phyloP scores from a whole-genome alignment of 1,139 yeast genomes.

The Taphrina populina region DNA sequence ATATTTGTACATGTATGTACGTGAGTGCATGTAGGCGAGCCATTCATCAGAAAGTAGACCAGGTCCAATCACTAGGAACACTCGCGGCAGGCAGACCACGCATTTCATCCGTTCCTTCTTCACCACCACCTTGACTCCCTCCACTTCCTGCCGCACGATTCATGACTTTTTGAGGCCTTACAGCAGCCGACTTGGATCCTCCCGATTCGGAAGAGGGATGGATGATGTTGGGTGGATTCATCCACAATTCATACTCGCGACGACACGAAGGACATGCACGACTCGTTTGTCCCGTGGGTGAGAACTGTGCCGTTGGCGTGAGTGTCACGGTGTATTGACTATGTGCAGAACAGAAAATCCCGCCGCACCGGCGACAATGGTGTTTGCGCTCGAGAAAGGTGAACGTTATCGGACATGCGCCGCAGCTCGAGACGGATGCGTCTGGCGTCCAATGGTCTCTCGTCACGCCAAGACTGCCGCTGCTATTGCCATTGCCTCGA shows the following conservation, averaged over 20 bases:
- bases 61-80: constrained; percentile 32
- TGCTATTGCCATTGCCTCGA: too few relatives aligned
- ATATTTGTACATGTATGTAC: too few relatives aligned
- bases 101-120: constrained; percentile 12
- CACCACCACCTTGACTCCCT: neutral
- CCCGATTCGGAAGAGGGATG: constrained; percentile 4
- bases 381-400: constrained; percentile 48
- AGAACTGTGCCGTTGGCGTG: constrained; percentile 15
- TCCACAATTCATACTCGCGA: constrained; percentile 22
- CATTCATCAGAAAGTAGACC: constrained; percentile 30
- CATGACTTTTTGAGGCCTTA: constrained; percentile 12
- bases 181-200: neutral
- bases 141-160: neutral
- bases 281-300: constrained; percentile 12
- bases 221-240: constrained; percentile 23
- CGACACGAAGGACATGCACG: constrained; percentile 30
- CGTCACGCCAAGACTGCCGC: too few relatives aligned
- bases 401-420: constrained; percentile 50
- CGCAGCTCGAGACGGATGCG: constrained; percentile 37
- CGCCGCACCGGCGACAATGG: constrained; percentile 32
- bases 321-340: constrained; percentile 22
- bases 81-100: constrained; percentile 28
- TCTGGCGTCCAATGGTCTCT: constrained; percentile 39
- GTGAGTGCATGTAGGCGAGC: too few relatives aligned
- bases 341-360: constrained; percentile 28